A percentile compares a stretch with the other conserved stretches of the same genome.
Conservation (phyloP, 2,329 filamentous ascomycete species). For the Passalora sequoiae region DNA sequence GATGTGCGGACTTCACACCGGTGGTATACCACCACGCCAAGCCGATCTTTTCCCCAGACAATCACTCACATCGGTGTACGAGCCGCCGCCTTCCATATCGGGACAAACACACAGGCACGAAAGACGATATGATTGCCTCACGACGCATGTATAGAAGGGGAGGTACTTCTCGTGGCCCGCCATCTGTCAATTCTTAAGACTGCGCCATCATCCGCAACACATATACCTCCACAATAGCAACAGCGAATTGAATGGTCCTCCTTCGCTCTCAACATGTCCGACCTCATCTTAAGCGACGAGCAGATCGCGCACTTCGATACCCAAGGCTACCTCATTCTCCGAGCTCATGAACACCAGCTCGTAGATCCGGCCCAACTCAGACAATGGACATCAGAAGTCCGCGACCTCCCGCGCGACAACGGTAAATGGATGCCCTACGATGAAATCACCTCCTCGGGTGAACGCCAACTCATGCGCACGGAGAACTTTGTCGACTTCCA, state of each 20-base stretch:
- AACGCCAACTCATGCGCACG: slow-evolving; percentile 26
- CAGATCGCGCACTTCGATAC: slow-evolving; percentile 24
- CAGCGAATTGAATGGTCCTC: too few relatives aligned
- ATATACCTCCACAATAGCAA: too few relatives aligned
- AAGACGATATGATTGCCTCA: neutral
- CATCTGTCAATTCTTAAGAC: too few relatives aligned
- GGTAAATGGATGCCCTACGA: slow-evolving; percentile 30
- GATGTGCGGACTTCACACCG: too few relatives aligned
- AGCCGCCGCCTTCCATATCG: neutral
- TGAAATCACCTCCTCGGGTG: slow-evolving; percentile 20
- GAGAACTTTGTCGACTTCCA: slow-evolving; percentile 29
- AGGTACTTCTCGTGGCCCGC: too few relatives aligned
- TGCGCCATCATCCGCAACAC: too few relatives aligned
- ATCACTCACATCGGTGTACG: neutral
- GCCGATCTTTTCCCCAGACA: slow-evolving; percentile 3
- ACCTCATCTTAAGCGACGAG: slow-evolving; percentile 18
- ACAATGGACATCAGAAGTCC: slow-evolving; percentile 24
- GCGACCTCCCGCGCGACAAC: slow-evolving; percentile 20
- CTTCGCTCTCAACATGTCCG: too few relatives aligned
- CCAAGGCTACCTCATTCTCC: slow-evolving; percentile 25
- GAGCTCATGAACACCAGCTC: slow-evolving; percentile 19
- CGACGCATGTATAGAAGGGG: too few relatives aligned
- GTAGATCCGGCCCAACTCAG: slow-evolving; percentile 18
- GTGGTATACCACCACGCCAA: too few relatives aligned
- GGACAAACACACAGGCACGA: neutral